phyloP scores from a whole-genome alignment of 441 rosid species.

The Iberis amara region DNA sequence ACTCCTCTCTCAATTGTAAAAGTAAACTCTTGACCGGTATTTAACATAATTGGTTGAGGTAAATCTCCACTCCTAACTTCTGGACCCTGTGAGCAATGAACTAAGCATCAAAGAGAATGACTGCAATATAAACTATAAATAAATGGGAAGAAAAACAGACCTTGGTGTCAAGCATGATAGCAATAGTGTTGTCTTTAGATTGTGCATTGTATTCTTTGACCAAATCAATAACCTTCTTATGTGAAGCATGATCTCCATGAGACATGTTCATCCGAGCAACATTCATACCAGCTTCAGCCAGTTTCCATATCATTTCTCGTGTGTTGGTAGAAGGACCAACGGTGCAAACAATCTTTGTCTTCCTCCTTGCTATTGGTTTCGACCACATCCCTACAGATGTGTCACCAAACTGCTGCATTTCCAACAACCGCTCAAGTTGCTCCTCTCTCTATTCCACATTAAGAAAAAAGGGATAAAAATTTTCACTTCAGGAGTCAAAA shows the following conservation, averaged over 20 bases:
- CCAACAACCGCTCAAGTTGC: constrained; percentile 43
- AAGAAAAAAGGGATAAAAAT: neutral
- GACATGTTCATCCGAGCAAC: constrained; percentile 97
- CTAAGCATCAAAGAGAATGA: neutral
- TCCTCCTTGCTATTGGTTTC: constrained; percentile 65
- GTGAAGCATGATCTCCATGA: constrained; percentile 95
- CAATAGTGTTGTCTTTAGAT: constrained; percentile 77
- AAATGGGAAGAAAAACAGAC: constrained; percentile 21
- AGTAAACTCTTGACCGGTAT: constrained; percentile 82
- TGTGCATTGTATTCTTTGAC: constrained; percentile 94
- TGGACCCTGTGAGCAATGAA: constrained; percentile 64
- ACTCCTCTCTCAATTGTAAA: constrained; percentile 88
- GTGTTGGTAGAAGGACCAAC: constrained; percentile 92
- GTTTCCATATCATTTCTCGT: constrained; percentile 68
- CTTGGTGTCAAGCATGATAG: constrained; percentile 98
- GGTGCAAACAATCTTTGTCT: constrained; percentile 94
- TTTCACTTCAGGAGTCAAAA: neutral
- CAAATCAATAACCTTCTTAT: constrained; percentile 86
- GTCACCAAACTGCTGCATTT: constrained; percentile 53
- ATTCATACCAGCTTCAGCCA: constrained; percentile 95
- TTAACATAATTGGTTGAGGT: constrained; percentile 72
- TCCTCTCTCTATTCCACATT: constrained; percentile 41
- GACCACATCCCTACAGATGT: constrained; percentile 73
- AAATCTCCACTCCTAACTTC: constrained; percentile 98
- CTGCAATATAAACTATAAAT: no score